Conservation (phyloP, 2,329 filamentous ascomycete species). For the Aspergillus candidus region DNA sequence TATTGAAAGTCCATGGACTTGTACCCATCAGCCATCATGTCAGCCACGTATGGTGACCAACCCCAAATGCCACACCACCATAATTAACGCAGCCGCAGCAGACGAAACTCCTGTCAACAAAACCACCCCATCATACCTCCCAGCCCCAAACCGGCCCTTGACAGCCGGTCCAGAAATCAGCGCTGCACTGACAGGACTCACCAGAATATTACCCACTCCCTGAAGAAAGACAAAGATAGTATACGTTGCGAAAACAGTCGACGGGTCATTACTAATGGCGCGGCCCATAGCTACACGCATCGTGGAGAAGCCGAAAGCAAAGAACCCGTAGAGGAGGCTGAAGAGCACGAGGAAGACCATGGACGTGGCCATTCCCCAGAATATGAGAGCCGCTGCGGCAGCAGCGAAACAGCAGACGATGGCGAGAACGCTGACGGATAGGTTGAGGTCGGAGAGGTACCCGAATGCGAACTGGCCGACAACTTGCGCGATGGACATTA, state of each 20-base stretch:
- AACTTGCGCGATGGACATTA: conserved; percentile 3
- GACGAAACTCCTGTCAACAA: neutral
- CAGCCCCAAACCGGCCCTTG: neutral
- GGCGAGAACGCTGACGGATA: neutral
- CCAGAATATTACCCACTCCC: conserved; percentile 4
- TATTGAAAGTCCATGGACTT: no score
- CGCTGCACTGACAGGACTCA: neutral
- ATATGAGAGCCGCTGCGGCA: neutral
- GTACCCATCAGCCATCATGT: no score
- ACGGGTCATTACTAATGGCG: neutral
- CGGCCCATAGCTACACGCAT: neutral
- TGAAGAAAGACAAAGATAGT: conserved; percentile 1
- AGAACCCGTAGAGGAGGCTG: conserved; percentile 3
- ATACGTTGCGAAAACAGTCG: neutral
- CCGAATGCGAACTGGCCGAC: conserved; percentile 3
- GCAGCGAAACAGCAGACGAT: neutral
- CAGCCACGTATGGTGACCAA: no score
- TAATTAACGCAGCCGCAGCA: no score
- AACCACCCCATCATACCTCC: neutral
- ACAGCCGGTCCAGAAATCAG: neutral
- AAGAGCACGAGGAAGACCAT: conserved; percentile 1
- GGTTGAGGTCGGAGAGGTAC: neutral
- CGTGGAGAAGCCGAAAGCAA: neutral
- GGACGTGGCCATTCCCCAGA: conserved; percentile 1
- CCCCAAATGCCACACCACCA: no score